Base-by-base conservation (phyloP, 2,329 filamentous ascomycete genomes). In the Scedosporium minutisporum region DNA sequence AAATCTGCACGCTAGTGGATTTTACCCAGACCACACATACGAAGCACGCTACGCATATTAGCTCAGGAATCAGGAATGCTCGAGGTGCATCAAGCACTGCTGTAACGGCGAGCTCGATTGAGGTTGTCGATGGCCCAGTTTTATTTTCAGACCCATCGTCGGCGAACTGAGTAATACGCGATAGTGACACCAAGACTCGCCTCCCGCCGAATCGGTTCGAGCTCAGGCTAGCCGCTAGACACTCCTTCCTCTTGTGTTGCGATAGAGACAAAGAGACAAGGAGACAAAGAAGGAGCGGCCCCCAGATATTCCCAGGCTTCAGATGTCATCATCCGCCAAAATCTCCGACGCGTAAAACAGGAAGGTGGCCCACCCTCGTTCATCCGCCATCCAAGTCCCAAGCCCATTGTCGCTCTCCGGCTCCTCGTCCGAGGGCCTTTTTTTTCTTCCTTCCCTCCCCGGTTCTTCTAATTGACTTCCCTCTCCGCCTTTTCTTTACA, bases 401-500 rank as follows among this genome's bases (percentile, higher is more conserved):
- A 46, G 44, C 44, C 21, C n/a, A 7, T 23, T 48, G 21, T 23
- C 44, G 16, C 21, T 46, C 44, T 46, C 44, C 44, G 44, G 4
- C 44, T 48, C 4, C 4, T 48, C 44, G 16, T 48, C 9, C 21
- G 16, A 38, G 33, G 10, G 16, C 44, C 23, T 42, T 38, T 59
- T 42, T 42, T 58, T 58, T 61, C 61, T 61, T 58, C 29, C 64
- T 33, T 46, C 58, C 57, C 63, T 57, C 33, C 41, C 62, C 51
- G 33, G 55, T 6, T 57, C 57, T 25, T 42, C 61, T 58, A 61
- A 60, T 42, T 63, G 63, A 63, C 44, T 42, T 23, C 61, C 62
- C 58, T 55, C 62, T 61, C 48, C 58, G 42, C 41, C 60, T 60
- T 57, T 58, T 46, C 57, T 59, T 48, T 51, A 38, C 33, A 38